Conservation (phyloP, 306 rosid genomes). For the Pyrus betulifolia region DNA sequence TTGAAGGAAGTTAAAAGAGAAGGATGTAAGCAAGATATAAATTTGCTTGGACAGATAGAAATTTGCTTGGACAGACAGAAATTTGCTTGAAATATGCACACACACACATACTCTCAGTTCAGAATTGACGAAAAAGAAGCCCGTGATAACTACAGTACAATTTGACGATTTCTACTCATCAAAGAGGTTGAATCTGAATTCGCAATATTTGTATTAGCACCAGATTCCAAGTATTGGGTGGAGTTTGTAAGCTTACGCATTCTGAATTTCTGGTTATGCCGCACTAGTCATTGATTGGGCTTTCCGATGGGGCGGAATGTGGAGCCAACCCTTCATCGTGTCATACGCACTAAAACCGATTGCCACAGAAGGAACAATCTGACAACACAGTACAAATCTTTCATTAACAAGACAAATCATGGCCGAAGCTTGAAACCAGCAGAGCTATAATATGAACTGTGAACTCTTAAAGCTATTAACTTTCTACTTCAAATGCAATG, state of each 20-base stretch:
- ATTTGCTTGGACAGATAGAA: too few relatives aligned
- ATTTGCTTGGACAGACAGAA: not conserved
- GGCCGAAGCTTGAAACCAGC: not conserved
- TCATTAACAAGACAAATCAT: not conserved
- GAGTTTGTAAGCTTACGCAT: not conserved
- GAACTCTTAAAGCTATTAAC: too few relatives aligned
- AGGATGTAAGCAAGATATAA: not conserved
- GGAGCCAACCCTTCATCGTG: conserved; percentile 75
- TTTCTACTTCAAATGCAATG: too few relatives aligned
- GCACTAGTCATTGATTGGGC: conserved; percentile 40
- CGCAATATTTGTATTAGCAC: not conserved
- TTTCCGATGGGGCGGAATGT: conserved; percentile 57
- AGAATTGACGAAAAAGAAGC: not conserved
- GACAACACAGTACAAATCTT: not conserved
- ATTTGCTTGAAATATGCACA: not conserved
- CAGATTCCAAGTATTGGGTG: not conserved
- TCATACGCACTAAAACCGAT: conserved; percentile 83
- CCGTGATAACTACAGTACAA: not conserved
- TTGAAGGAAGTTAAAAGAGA: conserved; percentile 4
- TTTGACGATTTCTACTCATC: not conserved
- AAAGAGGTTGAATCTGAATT: not conserved
- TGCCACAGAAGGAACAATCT: conserved; percentile 97
- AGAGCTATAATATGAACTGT: not conserved
- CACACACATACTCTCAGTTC: not conserved
- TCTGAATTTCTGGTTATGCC: conserved; percentile 13